phyloP scores from a whole-genome alignment of 2,329 filamentous ascomycete genomes.

The Fusarium brachygibbosum region DNA sequence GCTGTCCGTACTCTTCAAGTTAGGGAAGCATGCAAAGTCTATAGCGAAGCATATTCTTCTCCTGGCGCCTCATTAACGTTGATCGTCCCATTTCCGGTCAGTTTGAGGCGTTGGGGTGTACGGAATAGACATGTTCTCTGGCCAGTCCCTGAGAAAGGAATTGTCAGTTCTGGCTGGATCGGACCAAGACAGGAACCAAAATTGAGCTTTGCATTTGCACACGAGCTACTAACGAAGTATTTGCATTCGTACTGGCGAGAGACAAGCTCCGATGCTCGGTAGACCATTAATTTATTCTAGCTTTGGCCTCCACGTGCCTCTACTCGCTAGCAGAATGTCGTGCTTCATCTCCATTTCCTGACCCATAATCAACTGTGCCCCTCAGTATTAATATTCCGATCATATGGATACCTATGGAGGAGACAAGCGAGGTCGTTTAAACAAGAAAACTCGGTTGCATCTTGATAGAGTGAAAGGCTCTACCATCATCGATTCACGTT shows the following conservation, averaged over 20 bases:
- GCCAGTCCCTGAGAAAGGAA: slow-evolving; percentile 2
- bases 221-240: background rate
- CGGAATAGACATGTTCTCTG: background rate
- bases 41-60: slow-evolving; percentile 4
- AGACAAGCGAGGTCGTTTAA: background rate
- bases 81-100: slow-evolving; percentile 18
- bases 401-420: background rate
- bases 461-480: background rate
- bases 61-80: background rate
- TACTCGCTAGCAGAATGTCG: slow-evolving; percentile 12
- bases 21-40: background rate
- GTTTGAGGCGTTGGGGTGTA: background rate
- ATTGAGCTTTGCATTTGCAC: background rate
- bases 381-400: slow-evolving; percentile 6
- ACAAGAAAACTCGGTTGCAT: background rate
- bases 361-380: slow-evolving; percentile 24
- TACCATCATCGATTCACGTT: background rate
- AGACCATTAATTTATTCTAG: background rate
- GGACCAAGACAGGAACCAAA: background rate
- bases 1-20: slow-evolving; percentile 7
- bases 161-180: background rate
- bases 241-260: background rate
- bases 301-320: slow-evolving; percentile 4
- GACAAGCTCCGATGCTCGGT: background rate
- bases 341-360: slow-evolving; percentile 2